Evolutionary conservation across 2,329 filamentous ascomycete genomes (phyloP), one percentile per base, ranked within the genome.

Genomic region (Geosmithia morbida): DNA sequence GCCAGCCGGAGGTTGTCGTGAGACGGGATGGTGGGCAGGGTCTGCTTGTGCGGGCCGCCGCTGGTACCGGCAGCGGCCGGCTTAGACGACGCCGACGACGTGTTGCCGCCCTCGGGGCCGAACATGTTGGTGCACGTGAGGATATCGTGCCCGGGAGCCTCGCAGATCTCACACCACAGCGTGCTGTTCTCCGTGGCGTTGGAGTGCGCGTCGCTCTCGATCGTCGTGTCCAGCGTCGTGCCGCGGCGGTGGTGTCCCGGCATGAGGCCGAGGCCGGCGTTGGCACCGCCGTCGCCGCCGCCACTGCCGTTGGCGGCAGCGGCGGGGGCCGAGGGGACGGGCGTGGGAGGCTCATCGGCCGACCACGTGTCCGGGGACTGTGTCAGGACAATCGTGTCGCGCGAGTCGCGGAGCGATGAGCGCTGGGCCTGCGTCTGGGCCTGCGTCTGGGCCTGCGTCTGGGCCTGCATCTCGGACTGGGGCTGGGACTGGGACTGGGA

Each of bases 81-180:
- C 56, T 41, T 59, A 56, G 50, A 37, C 10, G 33, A 37, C 6
- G 54, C 59, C 56, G 50, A 37, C 10, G 33, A 37, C 6, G 54
- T 54, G 55, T 66, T 65, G 46, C 54, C 54, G 33, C 62, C 60
- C 22, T 67, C 67, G 7, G 68, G 60, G 2, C 74, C 80, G 62
- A 86, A 90, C 81, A 95, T 92, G 62, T 87, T 90, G 47, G 85
- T 88, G 71, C 90, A 97, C 19, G 86, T 94, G 48, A 97, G 71
- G 51, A 97, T 95, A 57, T 97, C 90, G 59, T 97, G 90, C 16
- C 90, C 89, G 44, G 79, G 75, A 33, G 85, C 86, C 67, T 96
- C 89, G 66, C 90, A 97, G 51, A 97, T 92, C 66, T 97, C 92
- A 65, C 90, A 97, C 85, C 86, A 94, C 52, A 89, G 74, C 16